Evolutionary conservation across 1,284 basidiomycete genomes (phyloP).

Genomic region (Naganishia cerealis): DNA sequence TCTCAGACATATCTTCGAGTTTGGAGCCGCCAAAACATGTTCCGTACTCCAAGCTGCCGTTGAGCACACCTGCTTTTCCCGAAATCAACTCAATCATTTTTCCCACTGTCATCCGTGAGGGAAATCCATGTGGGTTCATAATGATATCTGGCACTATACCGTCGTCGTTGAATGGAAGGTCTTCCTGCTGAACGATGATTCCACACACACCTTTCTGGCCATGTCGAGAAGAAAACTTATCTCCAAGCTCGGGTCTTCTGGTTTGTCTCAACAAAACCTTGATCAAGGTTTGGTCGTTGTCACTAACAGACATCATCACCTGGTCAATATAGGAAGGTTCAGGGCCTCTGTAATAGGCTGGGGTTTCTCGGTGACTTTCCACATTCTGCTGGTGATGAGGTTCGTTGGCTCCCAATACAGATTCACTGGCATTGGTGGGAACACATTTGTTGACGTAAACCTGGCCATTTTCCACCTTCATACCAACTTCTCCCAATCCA

Average conservation of each 20-base stretch:
- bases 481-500: conserved; percentile 93
- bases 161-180: conserved; percentile 98
- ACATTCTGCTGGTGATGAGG: no score
- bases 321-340: conserved; percentile 97
- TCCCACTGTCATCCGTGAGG: conserved; percentile 98
- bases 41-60: conserved; percentile 56
- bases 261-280: conserved; percentile 99
- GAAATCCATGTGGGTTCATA: conserved; percentile 99
- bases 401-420: no score
- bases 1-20: no score
- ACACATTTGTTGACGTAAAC: conserved; percentile 97
- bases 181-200: conserved; percentile 95
- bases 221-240: conserved; percentile 97
- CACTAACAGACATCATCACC: conserved; percentile 91
- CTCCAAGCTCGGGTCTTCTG: conserved; percentile 89
- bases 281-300: conserved; percentile 92
- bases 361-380: no score
- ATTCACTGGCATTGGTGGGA: conserved; percentile 82
- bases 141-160: conserved; percentile 96
- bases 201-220: conserved; percentile 99
- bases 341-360: no score
- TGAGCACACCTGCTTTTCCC: conserved; percentile 68
- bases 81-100: conserved; percentile 99
- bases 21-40: no score
- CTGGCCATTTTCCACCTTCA: conserved; percentile 87